These are phyloP conservation scores for Dioscorea cayenensis DNA, from an alignment of 116 monocot species.

Conservation along the genomic window DNA sequence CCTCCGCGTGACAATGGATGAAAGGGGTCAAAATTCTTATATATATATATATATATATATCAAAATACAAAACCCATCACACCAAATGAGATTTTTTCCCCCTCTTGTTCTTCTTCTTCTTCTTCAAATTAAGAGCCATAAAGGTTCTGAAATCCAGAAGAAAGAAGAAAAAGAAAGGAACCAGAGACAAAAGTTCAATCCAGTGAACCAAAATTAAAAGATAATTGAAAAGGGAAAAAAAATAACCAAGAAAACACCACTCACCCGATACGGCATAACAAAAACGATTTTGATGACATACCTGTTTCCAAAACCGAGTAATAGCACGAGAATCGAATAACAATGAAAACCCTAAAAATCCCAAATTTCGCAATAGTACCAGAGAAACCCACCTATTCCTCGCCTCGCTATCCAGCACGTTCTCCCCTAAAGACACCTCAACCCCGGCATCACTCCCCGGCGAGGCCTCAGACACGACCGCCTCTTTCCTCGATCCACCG, in stretches of 20 bases:
- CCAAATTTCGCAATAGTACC: not conserved
- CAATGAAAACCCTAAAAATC: not conserved
- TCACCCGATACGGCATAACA: not conserved
- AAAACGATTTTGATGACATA: not conserved
- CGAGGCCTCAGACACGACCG: not conserved
- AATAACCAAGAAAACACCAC: not conserved
- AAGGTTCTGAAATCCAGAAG: no score
- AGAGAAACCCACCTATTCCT: constrained; percentile 32
- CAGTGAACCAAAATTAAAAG: not conserved
- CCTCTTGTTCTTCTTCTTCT: no score
- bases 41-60: no score
- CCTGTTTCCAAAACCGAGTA: not conserved
- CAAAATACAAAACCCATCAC: no score
- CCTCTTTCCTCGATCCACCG: not conserved
- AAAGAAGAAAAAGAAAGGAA: not conserved
- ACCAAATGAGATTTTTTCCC: no score
- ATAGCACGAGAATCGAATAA: not conserved
- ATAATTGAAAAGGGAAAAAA: not conserved
- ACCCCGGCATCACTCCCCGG: constrained; percentile 7
- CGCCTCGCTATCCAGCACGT: constrained; percentile 27
- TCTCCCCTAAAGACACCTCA: constrained; percentile 41
- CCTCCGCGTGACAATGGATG: no score
- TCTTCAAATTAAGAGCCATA: no score
- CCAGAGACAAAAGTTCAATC: not conserved
- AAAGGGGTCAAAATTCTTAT: no score